A percentile compares a stretch with the other conserved stretches of the same genome.
phyloP scores from a whole-genome alignment of 1,139 yeast species.

The Lodderomyces oxycetoniae region DNA sequence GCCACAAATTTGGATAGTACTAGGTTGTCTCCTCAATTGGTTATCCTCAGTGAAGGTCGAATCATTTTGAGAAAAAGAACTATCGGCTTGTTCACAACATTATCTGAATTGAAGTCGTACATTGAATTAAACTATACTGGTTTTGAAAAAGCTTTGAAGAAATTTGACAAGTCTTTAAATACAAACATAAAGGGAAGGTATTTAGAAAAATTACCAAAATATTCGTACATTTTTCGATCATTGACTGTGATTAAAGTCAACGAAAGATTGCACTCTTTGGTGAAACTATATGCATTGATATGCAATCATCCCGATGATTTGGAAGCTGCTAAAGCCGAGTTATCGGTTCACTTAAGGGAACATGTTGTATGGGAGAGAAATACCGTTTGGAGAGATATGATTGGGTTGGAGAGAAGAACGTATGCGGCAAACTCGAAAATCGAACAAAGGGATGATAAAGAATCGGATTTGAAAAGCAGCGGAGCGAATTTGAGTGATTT shows the following conservation, averaged over 20 bases:
- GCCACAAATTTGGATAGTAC: constrained; percentile 13
- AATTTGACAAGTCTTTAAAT: constrained; percentile 60
- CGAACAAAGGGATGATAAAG: constrained; percentile 13
- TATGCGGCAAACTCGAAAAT: constrained; percentile 35
- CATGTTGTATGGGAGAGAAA: constrained; percentile 75
- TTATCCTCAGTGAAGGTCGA: constrained; percentile 39
- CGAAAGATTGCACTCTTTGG: constrained; percentile 32
- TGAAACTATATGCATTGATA: constrained; percentile 37
- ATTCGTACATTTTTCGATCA: constrained; percentile 32
- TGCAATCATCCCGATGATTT: constrained; percentile 40
- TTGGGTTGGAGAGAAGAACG: constrained; percentile 71
- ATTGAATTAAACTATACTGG: constrained; percentile 66
- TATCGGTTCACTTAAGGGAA: constrained; percentile 60
- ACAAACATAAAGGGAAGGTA: constrained; percentile 38
- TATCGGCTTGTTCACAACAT: constrained; percentile 52
- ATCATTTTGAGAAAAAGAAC: constrained; percentile 54
- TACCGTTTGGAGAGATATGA: constrained; percentile 76
- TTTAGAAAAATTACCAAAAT: constrained; percentile 27
- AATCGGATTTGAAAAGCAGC: constrained; percentile 13
- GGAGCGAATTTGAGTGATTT: constrained; percentile 20
- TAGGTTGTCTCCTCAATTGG: constrained; percentile 37
- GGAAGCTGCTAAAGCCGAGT: constrained; percentile 42
- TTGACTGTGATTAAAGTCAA: constrained; percentile 45
- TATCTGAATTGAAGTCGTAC: constrained; percentile 62
- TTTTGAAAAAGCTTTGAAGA: constrained; percentile 62